These are phyloP conservation scores for Russula abietina DNA, from an alignment of 768 basidiomycete species.

Conservation along the genomic window DNA sequence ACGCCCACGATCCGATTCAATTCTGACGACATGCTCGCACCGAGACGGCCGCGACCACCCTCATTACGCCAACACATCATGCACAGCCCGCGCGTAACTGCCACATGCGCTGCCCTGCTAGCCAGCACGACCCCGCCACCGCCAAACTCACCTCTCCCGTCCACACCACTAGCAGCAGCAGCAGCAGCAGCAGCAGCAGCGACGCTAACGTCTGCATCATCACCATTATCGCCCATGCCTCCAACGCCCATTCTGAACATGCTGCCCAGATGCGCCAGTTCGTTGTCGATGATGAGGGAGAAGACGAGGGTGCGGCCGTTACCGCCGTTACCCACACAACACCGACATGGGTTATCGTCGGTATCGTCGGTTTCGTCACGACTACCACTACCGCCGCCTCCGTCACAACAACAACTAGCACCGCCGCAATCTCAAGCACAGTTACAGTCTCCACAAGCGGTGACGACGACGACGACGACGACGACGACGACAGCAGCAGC, in stretches of 20 bases:
- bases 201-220: neutral
- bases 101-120: neutral
- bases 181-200: no score
- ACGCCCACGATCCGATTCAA: neutral
- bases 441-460: neutral
- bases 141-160: neutral
- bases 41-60: neutral
- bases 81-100: neutral
- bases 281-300: neutral
- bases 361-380: neutral
- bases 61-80: neutral
- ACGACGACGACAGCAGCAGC: neutral
- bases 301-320: neutral
- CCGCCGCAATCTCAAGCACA: neutral
- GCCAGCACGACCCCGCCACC: neutral
- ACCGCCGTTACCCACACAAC: neutral
- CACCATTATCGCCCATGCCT: neutral
- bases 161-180: neutral
- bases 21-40: slow-evolving; percentile 14
- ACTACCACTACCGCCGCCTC: neutral
- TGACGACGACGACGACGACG: neutral
- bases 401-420: no score
- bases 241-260: neutral
- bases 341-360: neutral
- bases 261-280: neutral